Base-by-base conservation (phyloP, 176 grass and related monocot species). In the Oropetium thomaeum region DNA sequence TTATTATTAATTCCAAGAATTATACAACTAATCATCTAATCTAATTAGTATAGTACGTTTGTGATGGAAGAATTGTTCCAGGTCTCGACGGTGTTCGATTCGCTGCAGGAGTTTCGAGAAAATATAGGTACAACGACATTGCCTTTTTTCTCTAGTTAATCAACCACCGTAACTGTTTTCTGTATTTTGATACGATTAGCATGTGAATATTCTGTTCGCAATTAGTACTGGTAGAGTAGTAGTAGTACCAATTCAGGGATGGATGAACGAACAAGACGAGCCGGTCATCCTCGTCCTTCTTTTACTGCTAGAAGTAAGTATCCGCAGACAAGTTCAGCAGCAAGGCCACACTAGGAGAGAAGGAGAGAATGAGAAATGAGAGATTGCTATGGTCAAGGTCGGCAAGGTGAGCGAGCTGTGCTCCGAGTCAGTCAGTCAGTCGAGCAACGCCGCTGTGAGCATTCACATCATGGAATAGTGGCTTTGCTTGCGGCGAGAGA, bases 381-480 rank as follows among this genome's bases (percentile, higher is more conserved):
- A n/a, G n/a, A n/a, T n/a, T n/a, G n/a, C n/a, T n/a, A 51, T 51
- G n/a, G 75, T 73, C 75, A 66, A 47, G 49, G 48, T 48, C 47
- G 28, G 58, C 82, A 17, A 27, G 82, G 82, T 11, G 44, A 78
- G 73, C 73, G n/a, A n/a, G n/a, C n/a, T n/a, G n/a, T 4, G 39
- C 38, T 35, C 4, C 72, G 0, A 3, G 66, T 54, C 66, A 71
- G 51, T 53, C 19, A 53, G 53, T 57, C 23, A 27, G 35, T 37
- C 41, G 13, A 32, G 82, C 26, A 19, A 38, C 31, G 64, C 30
- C 70, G 68, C 68, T 76, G 53, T 59, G 73, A 75, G 40, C 58
- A 10, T 75, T 75, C 58, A 75, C 40, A 62, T 75, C 73, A 75
- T 27, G 28, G 40, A 25, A 43, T 20, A 19, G n/a, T n/a, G n/a